Conservation (phyloP, 805 yeast genomes). For the Yarrowia sp. region DNA sequence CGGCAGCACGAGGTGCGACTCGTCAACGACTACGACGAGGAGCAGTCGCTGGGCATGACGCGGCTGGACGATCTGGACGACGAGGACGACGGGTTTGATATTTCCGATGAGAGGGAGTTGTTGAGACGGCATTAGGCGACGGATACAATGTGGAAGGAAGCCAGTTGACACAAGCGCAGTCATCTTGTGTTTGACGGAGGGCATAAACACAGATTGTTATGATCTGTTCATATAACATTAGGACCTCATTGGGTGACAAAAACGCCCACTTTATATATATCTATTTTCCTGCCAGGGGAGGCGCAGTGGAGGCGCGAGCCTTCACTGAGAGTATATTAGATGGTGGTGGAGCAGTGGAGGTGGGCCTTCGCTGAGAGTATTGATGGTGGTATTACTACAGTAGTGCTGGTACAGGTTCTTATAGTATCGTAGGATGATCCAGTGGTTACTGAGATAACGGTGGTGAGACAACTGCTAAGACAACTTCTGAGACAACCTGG, state of each 20-base stretch:
- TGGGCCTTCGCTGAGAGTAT: too few species aligned
- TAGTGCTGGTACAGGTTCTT: too few species aligned
- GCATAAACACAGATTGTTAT: not conserved
- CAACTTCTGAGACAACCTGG: too few species aligned
- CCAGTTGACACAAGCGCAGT: too few species aligned
- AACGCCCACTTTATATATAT: not conserved
- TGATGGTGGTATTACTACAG: too few species aligned
- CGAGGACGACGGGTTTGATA: constrained; percentile 24
- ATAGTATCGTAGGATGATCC: too few species aligned
- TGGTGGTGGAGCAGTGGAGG: too few species aligned
- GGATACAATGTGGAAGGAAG: not conserved
- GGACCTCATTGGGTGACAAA: not conserved
- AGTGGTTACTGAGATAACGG: too few species aligned
- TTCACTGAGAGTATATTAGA: too few species aligned
- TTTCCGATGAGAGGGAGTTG: constrained; percentile 18
- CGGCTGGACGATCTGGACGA: constrained; percentile 35
- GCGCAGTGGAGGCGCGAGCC: too few species aligned
- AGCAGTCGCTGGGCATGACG: constrained; percentile 37
- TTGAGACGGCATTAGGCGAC: not conserved
- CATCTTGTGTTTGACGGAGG: too few species aligned
- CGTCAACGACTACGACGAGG: constrained; percentile 36
- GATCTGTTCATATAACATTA: not conserved
- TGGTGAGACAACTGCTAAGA: too few species aligned
- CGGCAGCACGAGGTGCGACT: constrained; percentile 34
- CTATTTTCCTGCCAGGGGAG: not conserved